These are phyloP conservation scores for Globisporangium parvum DNA, from an alignment of 352 stramenopile genomes.

Conservation along the genomic window DNA sequence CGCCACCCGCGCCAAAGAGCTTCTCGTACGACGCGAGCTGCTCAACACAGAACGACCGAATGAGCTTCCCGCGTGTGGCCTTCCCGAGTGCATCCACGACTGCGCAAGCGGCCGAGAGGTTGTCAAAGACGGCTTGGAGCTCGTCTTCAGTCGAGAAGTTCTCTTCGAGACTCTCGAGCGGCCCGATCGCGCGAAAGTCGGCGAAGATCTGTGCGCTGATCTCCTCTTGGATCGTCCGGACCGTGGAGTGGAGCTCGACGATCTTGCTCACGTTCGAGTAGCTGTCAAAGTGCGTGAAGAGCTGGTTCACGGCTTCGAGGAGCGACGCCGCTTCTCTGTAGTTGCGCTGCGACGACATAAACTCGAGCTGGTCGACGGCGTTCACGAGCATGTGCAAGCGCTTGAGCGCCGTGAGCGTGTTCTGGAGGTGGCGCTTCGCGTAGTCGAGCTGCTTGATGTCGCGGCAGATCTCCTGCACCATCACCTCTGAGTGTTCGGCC, in stretches of 20 bases:
- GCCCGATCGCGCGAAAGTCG: slow-evolving; percentile 84
- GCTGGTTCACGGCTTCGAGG: slow-evolving; percentile 93
- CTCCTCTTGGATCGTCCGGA: slow-evolving; percentile 87
- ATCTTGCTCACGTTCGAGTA: slow-evolving; percentile 93
- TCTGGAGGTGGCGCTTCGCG: slow-evolving; percentile 95
- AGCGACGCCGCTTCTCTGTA: slow-evolving; percentile 95
- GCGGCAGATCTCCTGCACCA: slow-evolving; percentile 97
- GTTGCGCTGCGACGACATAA: slow-evolving; percentile 77
- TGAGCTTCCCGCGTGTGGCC: slow-evolving; percentile 59
- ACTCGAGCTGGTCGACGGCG: slow-evolving; percentile 91
- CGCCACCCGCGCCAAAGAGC: slow-evolving; percentile 51
- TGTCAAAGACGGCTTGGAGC: slow-evolving; percentile 56
- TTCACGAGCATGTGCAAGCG: slow-evolving; percentile 97
- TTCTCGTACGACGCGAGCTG: slow-evolving; percentile 60
- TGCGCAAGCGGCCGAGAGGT: slow-evolving; percentile 55
- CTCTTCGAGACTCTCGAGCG: slow-evolving; percentile 65
- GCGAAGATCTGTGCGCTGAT: slow-evolving; percentile 85
- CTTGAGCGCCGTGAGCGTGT: slow-evolving; percentile 94
- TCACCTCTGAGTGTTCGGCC: slow-evolving; percentile 93
- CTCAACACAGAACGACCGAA: slow-evolving; percentile 65
- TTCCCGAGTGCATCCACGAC: slow-evolving; percentile 71
- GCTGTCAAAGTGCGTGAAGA: slow-evolving; percentile 95
- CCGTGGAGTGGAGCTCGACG: slow-evolving; percentile 88
- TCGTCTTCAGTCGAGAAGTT: slow-evolving; percentile 68
- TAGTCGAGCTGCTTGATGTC: slow-evolving; percentile 99